A percentile compares a stretch with the other conserved stretches of the same genome.
Conservation (phyloP, 2,329 filamentous ascomycete genomes). For the Talaromyces sp. region DNA sequence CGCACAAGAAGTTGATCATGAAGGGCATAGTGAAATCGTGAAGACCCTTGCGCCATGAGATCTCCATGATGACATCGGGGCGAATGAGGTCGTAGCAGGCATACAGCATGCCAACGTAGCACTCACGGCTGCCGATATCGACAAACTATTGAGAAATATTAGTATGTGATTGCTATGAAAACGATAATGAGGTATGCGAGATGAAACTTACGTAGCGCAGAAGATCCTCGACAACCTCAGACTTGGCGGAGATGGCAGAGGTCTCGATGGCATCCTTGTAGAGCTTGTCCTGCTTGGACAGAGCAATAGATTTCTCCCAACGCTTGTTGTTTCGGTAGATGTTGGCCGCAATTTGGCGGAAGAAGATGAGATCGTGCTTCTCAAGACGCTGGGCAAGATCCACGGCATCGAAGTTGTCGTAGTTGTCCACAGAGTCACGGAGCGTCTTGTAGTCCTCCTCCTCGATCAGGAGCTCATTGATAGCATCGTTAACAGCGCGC, state of each 20-base stretch:
- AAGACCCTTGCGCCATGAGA: constrained; percentile 94
- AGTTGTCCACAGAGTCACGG: constrained; percentile 95
- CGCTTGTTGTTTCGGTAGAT: constrained; percentile 99
- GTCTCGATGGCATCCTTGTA: constrained; percentile 99
- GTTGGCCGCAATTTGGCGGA: constrained; percentile 95
- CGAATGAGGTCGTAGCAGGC: constrained; percentile 97
- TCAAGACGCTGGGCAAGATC: constrained; percentile 90
- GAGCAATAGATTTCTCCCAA: constrained; percentile 97
- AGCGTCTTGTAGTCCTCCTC: constrained; percentile 99
- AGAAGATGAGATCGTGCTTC: constrained; percentile 98
- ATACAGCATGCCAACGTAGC: constrained; percentile 99
- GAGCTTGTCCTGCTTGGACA: constrained; percentile 98
- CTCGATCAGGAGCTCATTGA: constrained; percentile 96
- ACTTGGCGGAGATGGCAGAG: constrained; percentile 85
- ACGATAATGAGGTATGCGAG: not conserved
- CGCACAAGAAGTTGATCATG: constrained; percentile 97
- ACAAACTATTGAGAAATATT: constrained; percentile 71
- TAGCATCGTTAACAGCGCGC: constrained; percentile 94
- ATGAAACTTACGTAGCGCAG: constrained; percentile 86
- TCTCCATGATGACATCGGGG: constrained; percentile 87
- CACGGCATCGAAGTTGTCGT: constrained; percentile 97
- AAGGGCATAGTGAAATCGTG: constrained; percentile 99
- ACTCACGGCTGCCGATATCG: constrained; percentile 97
- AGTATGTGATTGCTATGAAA: constrained; percentile 24
- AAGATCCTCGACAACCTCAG: constrained; percentile 91